Conservation (phyloP, 2,329 filamentous ascomycete genomes). For the Colletotrichum horii region DNA sequence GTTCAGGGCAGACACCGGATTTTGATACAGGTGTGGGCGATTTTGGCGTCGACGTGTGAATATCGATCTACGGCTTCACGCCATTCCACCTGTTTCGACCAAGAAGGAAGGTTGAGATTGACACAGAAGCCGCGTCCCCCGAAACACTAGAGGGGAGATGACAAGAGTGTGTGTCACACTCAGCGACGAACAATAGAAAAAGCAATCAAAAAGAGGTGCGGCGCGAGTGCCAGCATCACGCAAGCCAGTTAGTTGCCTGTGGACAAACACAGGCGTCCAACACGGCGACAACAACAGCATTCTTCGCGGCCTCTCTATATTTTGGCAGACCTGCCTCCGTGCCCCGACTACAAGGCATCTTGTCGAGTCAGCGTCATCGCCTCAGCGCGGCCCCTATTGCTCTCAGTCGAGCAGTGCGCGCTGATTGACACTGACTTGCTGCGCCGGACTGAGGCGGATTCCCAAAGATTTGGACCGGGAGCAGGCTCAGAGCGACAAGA, state of each 20-base stretch:
- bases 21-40: constrained; percentile 6
- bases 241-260: background rate
- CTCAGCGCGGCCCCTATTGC: background rate
- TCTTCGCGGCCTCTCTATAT: background rate
- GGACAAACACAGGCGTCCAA: background rate
- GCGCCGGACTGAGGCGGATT: background rate
- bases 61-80: background rate
- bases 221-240: background rate
- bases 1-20: background rate
- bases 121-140: background rate
- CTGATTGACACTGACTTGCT: constrained; percentile 2
- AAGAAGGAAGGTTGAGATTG: background rate
- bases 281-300: background rate
- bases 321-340: background rate
- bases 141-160: background rate
- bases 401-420: background rate
- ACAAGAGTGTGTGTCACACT: background rate
- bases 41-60: constrained; percentile 1
- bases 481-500: background rate
- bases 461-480: background rate
- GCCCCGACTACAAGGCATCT: background rate
- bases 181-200: constrained; percentile 3
- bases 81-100: background rate
- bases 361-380: constrained; percentile 6
- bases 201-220: background rate